Evolutionary conservation across 1,139 yeast genomes (phyloP), one percentile per base, ranked within the genome.

Genomic region (Pneumocystis canis): DNA sequence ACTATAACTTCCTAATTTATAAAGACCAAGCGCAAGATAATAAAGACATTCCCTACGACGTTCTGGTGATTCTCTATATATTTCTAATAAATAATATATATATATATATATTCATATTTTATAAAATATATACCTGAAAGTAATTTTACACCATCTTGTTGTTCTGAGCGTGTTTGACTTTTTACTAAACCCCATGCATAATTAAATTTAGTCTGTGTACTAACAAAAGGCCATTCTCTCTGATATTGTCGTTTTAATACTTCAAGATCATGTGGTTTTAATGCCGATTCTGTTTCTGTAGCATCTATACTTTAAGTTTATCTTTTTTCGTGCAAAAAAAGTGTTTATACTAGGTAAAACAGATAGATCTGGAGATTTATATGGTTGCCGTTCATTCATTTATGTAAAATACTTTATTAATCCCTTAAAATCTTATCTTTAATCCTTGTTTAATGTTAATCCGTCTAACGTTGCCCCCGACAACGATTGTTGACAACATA

Each of bases 161-260:
- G 95, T 65, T 87, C 84, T 61, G 78, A 79, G 31, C 78, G 78
- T 59, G 78, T 76, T 61, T 74, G 71, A 4, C 95, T 83, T 72
- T 89, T 89, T 66, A 94, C 82, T 63, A 92, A 77, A 1, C 95
- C 98, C 98, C 99, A 94, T 0, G 97, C 95, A 70, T 87, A 88
- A 74, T 92, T 94, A 79, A 94, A 94, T 65, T 84, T 81, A 3
- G 96, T 85, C 73, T 89, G 97, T 0, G 88, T 79, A 0, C 89
- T 79, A 0, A 89, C 90, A 61, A 80, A 77, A 9, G 94, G 95
- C 56, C 87, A 84, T 72, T 94, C 98, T 1, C 85, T 78, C 41
- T 84, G 82, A 59, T 89, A 88, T 69, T 90, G 97, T 69, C 84
- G 81, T 66, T 82, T 83, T 57, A 92, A 79, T 3, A 89, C 80